Base-by-base conservation (phyloP, 31 red algal genomes). In the Odonthalia washingtoniensis region DNA sequence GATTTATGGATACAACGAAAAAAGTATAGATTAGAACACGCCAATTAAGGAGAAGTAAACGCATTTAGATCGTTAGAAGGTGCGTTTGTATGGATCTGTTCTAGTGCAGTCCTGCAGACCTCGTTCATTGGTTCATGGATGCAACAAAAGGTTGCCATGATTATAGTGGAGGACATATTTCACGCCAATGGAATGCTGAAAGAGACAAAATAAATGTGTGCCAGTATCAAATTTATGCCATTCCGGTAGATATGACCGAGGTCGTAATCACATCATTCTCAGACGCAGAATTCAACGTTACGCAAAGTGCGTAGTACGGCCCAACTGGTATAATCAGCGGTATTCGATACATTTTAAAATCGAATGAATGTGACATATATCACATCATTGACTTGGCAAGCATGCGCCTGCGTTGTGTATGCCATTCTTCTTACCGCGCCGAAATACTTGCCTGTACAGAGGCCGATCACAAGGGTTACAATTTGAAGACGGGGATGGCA, bases 141-240 rank as follows among this genome's bases (percentile, higher is more conserved):
- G n/a, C n/a, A n/a, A n/a, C n/a, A n/a, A n/a, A n/a, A n/a, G n/a
- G n/a, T n/a, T n/a, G n/a, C n/a, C n/a, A 62, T 61, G 12, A 17
- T 72, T 14, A 17, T 17, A 14, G 67, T 72, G 21, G 33, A 72
- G 67, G n/a, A 72, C 67, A 21, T 80, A 3, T 33, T 80, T 3
- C 46, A 80, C 6, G 76, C 43, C 17, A 61, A 80, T 30, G 49
- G 46, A 3, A 80, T 62, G 76, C 40, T 80, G 18, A 31, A 30
- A 24, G 84, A 87, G 39, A 27, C 78, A 39, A 38, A 53, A 49
- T 34, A 78, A 70, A 0, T 76, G 34, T 28, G 64, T 26, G 28
- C 39, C 9, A 12, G 44, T 28, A 66, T 87, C 6, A 0, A 26
- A 14, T 87, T 46, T 57, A 44, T 41, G 21, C 5, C 18, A 4